Evolutionary conservation across 139 green algal genomes (phyloP), one percentile per base, ranked within the genome.

Genomic region (Chlorella ohadii): DNA sequence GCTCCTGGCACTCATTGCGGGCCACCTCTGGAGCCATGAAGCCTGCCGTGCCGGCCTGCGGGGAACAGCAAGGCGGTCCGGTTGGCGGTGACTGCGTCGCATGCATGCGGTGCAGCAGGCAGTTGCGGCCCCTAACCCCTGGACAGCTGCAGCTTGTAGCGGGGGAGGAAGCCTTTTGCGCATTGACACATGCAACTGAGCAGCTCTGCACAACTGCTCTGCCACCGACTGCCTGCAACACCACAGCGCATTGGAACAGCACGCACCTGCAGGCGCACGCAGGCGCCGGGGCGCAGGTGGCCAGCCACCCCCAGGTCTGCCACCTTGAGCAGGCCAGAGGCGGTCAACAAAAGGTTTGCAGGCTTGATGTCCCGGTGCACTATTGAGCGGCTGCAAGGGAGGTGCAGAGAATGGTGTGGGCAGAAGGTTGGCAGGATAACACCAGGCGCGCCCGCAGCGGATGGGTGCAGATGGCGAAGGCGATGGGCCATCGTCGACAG

Each of bases 351-450:
- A 12, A 44, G 7, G 66, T 72, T 72, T 33, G 66, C 66, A 34
- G 66, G 66, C 66, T 72, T 72, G 66, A 72, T 72, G 66, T 72
- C 66, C 1, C 66, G 66, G 33, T 72, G 66, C 13, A 72, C 39
- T 6, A 72, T 28, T 1, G 34, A 72, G 33, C 47, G 33, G 66
- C 66, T 72, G 66, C 33, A 16, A 1, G 66, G 66, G 1, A 33
- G 66, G 15, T 1, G 34, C n/a, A 41, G n/a, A 31, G 64, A 71
- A 31, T 2, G n/a, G 11, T 6, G 7, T n/a, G n/a, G n/a, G n/a
- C n/a, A n/a, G n/a, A n/a, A n/a, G n/a, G n/a, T n/a, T n/a, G n/a
- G n/a, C n/a, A n/a, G n/a, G n/a, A n/a, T n/a, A n/a, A n/a, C n/a
- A n/a, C n/a, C n/a, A n/a, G n/a, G n/a, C n/a, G n/a, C n/a, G n/a